Percentiles rank a stretch among this genome's conserved stretches.
These are phyloP conservation scores for Fusarium bactridioides DNA, from an alignment of 2,329 filamentous ascomycete genomes.

Conservation along the genomic window DNA sequence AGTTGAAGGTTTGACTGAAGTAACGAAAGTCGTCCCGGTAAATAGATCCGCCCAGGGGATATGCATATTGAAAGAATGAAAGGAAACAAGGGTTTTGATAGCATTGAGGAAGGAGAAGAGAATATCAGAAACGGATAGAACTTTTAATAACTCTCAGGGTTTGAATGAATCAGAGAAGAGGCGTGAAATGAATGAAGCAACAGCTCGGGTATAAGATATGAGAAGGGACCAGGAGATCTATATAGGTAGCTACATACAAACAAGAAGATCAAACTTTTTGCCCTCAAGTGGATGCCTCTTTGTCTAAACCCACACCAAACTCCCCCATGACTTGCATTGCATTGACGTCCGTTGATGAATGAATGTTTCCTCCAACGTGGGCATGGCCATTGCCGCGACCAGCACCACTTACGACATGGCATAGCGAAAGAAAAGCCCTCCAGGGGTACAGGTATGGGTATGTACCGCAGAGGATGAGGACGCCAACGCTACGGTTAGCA, in stretches of 20 bases:
- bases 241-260: constrained; percentile 23
- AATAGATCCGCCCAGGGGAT: constrained; percentile 38
- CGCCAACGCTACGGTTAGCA: constrained; percentile 22
- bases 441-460: constrained; percentile 15
- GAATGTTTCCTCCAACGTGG: constrained; percentile 21
- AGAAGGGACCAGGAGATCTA: constrained; percentile 17
- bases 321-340: constrained; percentile 26
- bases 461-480: not conserved
- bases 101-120: not conserved
- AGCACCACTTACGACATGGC: constrained; percentile 21
- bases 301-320: constrained; percentile 32
- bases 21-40: constrained; percentile 26
- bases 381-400: constrained; percentile 23
- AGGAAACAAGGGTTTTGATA: not conserved
- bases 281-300: constrained; percentile 25
- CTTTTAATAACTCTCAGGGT: constrained; percentile 18
- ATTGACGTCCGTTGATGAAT: constrained; percentile 18
- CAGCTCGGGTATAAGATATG: constrained; percentile 4
- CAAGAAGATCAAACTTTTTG: constrained; percentile 17
- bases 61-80: constrained; percentile 31
- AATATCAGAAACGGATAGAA: not conserved
- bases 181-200: not conserved
- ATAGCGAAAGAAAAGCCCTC: constrained; percentile 7
- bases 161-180: constrained; percentile 24
- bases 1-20: constrained; percentile 18